phyloP scores from a whole-genome alignment of 228 moss, liverwort and hornwort genomes.

The Sphagnum fallax region DNA sequence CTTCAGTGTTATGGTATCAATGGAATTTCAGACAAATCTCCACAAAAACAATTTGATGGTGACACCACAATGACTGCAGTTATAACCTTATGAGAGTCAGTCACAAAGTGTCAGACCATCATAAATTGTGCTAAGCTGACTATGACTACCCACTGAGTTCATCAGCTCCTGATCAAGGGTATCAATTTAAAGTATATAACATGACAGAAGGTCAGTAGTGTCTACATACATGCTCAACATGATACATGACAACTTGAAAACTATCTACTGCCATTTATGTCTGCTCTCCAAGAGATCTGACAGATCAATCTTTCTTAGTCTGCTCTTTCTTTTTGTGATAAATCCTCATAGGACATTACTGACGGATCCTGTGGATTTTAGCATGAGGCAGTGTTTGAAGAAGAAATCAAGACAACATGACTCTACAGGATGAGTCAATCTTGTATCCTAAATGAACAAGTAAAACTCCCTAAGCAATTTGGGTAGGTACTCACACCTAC shows the following conservation, averaged over 20 bases:
- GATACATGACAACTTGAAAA: too few species aligned
- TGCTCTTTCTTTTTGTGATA: too few species aligned
- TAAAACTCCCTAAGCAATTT: neutral
- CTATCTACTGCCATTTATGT: too few species aligned
- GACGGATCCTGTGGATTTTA: too few species aligned
- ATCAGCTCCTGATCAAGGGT: too few species aligned
- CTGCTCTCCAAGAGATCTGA: too few species aligned
- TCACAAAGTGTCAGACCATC: neutral
- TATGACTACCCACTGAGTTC: too few species aligned
- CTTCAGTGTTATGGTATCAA: neutral
- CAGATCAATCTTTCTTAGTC: too few species aligned
- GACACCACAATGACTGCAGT: neutral
- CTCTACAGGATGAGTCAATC: neutral
- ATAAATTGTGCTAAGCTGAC: neutral
- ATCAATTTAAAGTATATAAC: too few species aligned
- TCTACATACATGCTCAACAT: too few species aligned
- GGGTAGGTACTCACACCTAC: neutral
- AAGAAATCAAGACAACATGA: neutral
- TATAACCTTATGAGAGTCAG: neutral
- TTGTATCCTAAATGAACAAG: neutral
- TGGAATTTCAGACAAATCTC: neutral
- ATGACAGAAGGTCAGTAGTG: too few species aligned
- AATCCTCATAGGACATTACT: too few species aligned
- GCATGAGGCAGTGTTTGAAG: neutral
- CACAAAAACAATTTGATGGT: neutral